A percentile compares a stretch with the other conserved stretches of the same genome.
Conservation (phyloP, 2,329 filamentous ascomycete genomes). For the Fragosphaeria purpurea region DNA sequence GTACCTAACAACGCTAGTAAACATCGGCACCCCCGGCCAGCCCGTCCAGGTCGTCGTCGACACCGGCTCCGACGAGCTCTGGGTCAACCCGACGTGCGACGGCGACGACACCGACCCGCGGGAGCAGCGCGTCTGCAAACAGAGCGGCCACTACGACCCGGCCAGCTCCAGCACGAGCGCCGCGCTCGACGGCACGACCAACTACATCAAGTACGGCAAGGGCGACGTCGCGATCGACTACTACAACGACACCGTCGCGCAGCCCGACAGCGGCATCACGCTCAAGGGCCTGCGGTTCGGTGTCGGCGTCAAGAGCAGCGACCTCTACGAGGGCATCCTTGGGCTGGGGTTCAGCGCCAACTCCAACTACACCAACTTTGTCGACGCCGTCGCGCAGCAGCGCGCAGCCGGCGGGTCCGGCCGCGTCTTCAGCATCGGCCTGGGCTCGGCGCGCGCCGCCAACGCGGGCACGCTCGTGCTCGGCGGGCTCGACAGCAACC, state of each 20-base stretch:
- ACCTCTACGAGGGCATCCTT: slow-evolving; percentile 22
- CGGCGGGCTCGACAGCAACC: slow-evolving; percentile 29
- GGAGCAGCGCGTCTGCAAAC: slow-evolving; percentile 25
- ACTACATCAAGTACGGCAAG: slow-evolving; percentile 20
- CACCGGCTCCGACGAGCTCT: slow-evolving; percentile 44
- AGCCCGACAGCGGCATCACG: slow-evolving; percentile 19
- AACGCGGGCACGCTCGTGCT: slow-evolving; percentile 21
- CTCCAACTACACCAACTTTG: slow-evolving; percentile 19
- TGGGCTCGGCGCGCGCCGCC: slow-evolving; percentile 10
- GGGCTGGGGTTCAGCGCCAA: slow-evolving; percentile 21
- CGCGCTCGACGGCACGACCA: slow-evolving; percentile 9
- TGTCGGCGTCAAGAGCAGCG: slow-evolving; percentile 17
- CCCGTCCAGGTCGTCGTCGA: slow-evolving; percentile 38
- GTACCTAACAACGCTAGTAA: slow-evolving; percentile 19
- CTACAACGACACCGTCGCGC: slow-evolving; percentile 19
- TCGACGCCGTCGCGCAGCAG: slow-evolving; percentile 20
- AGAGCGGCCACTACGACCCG: slow-evolving; percentile 28
- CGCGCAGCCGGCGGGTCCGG: slow-evolving; percentile 12
- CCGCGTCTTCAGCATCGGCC: slow-evolving; percentile 16
- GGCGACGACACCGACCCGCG: slow-evolving; percentile 22
- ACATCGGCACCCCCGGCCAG: slow-evolving; percentile 39
- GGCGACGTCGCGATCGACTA: slow-evolving; percentile 20
- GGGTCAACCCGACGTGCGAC: slow-evolving; percentile 48
- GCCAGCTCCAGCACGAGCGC: slow-evolving; percentile 15
- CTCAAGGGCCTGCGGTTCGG: slow-evolving; percentile 21